These are phyloP conservation scores for Xylariaceae sp. DNA, from an alignment of 2,329 filamentous ascomycete species.

Conservation along the genomic window DNA sequence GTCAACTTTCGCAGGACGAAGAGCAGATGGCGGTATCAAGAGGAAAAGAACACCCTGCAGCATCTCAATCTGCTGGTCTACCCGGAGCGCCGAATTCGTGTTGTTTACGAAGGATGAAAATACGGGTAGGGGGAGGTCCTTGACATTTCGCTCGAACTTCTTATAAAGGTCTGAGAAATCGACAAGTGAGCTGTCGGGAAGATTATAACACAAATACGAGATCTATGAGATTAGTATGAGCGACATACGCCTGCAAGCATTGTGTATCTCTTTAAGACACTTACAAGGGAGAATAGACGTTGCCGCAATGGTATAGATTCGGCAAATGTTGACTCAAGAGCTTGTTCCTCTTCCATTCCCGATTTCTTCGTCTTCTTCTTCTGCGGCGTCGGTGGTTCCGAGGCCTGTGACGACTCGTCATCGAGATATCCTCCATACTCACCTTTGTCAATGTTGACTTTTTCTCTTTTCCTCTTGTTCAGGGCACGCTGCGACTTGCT, in stretches of 20 bases:
- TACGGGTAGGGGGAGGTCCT: conserved; percentile 61
- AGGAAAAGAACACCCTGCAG: conserved; percentile 52
- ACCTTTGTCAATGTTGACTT: conserved; percentile 63
- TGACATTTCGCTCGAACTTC: conserved; percentile 61
- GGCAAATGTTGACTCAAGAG: conserved; percentile 47
- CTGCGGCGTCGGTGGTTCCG: conserved; percentile 53
- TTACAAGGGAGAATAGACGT: conserved; percentile 64
- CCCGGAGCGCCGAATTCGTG: conserved; percentile 44
- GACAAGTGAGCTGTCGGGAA: conserved; percentile 47
- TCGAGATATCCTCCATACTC: conserved; percentile 67
- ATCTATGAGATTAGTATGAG: conserved; percentile 42
- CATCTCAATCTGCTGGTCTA: conserved; percentile 51
- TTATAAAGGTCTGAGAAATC: conserved; percentile 63
- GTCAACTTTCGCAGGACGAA: conserved; percentile 50
- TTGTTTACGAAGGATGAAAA: conserved; percentile 63
- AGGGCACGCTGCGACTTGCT: conserved; percentile 48
- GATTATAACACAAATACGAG: conserved; percentile 53
- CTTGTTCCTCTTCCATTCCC: conserved; percentile 33
- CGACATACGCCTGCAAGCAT: neutral
- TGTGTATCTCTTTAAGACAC: conserved; percentile 27
- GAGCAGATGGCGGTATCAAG: conserved; percentile 50
- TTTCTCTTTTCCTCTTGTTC: conserved; percentile 57
- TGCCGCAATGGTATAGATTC: conserved; percentile 67
- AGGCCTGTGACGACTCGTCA: conserved; percentile 56
- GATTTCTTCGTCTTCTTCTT: conserved; percentile 42